Percentiles rank a stretch among this genome's conserved stretches.
Conservation (phyloP, 768 basidiomycete genomes). For the Hygrocybe coccinea region DNA sequence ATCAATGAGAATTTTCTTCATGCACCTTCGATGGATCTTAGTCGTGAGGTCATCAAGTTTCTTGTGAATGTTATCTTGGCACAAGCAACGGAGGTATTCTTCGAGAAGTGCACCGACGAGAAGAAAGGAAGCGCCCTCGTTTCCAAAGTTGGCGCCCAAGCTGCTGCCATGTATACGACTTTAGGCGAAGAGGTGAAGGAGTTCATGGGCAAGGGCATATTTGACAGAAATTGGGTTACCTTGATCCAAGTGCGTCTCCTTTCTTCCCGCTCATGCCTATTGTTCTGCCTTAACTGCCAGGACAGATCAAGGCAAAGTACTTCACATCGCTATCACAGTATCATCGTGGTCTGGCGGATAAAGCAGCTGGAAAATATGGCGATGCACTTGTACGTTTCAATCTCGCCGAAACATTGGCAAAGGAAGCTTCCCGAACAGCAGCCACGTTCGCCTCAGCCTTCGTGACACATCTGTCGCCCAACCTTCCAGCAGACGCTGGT, state of each 20-base stretch:
- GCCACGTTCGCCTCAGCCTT: slow-evolving; percentile 68
- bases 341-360: slow-evolving; percentile 77
- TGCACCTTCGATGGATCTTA: slow-evolving; percentile 92
- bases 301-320: slow-evolving; percentile 85
- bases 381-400: slow-evolving; percentile 77
- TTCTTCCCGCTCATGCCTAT: background rate
- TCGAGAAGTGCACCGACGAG: slow-evolving; percentile 91
- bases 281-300: slow-evolving; percentile 4
- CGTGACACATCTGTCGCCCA: slow-evolving; percentile 67
- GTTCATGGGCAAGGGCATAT: slow-evolving; percentile 92
- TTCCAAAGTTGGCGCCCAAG: slow-evolving; percentile 79
- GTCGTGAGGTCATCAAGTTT: slow-evolving; percentile 91
- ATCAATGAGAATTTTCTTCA: slow-evolving; percentile 99
- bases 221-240: slow-evolving; percentile 91
- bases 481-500: slow-evolving; percentile 82
- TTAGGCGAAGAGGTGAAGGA: slow-evolving; percentile 93
- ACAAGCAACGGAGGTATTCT: slow-evolving; percentile 94
- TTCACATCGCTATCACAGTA: slow-evolving; percentile 85
- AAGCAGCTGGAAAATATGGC: slow-evolving; percentile 73
- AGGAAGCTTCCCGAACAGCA: slow-evolving; percentile 73
- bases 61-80: slow-evolving; percentile 82
- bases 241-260: slow-evolving; percentile 61
- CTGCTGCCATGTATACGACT: slow-evolving; percentile 72
- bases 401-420: slow-evolving; percentile 71
- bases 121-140: slow-evolving; percentile 79